Base-by-base conservation (phyloP, 2,329 filamentous ascomycete genomes). In the Colletotrichum australisinense region DNA sequence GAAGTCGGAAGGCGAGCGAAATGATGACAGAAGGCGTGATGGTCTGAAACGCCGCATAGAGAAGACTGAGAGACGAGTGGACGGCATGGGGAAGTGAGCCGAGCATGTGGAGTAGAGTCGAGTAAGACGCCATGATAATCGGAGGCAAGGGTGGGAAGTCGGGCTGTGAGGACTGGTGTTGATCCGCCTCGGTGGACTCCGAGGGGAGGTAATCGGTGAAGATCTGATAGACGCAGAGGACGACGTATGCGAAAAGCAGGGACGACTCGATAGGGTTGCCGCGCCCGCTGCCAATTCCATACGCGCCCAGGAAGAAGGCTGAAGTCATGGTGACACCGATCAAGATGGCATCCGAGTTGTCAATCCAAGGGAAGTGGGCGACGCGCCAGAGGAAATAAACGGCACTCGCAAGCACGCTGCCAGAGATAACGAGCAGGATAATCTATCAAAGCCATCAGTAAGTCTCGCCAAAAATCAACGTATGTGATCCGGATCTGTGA, bases 161-260 rank as follows among this genome's bases (percentile, higher is more conserved):
- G n/a, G 94, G 92, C 73, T 97, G 93, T 16, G 89, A 80, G 2
- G 84, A 81, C 38, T 85, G 83, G 63, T 86, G 82, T 73, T 84
- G 84, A 59, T 88, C 88, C 4, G 87, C 83, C 3, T 86, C 84
- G 32, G 89, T 86, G n/a, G 89, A 91, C 22, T 89, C 83, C 5
- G 94, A 95, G 3, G 97, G 95, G 77, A 96, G 91, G 84, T 98
- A 98, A 84, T 99, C 97, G 78, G 97, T 99, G 83, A 98, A 98
- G 82, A 98, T 98, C 83, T 99, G 97, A 85, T 98, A 99, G 80
- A 98, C 94, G 86, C 96, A 98, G 75, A 99, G 92, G n/a, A 98
- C 97, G 74, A 98, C 91, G 83, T 99, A 99, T 79, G 97, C 96
- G 75, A 74, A 74, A 7, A 74, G 69, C 4, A 74, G 64, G 5